Percentiles rank a stretch among this genome's conserved stretches.
These are phyloP conservation scores for Dendryphion nanum DNA, from an alignment of 2,329 filamentous ascomycete genomes.

Conservation along the genomic window DNA sequence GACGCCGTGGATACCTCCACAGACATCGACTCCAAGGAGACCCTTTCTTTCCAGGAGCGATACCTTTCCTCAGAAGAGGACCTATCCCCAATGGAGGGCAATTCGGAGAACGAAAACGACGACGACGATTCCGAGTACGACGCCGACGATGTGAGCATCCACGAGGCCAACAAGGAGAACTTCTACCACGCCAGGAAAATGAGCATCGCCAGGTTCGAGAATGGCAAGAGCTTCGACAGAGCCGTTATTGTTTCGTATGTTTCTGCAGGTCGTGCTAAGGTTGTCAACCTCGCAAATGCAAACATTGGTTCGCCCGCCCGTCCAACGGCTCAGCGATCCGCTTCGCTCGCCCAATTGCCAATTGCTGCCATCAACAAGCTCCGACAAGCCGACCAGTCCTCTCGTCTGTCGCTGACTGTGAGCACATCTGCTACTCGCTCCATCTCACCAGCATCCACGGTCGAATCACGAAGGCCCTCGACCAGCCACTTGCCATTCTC, in stretches of 20 bases:
- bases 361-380: slow-evolving; percentile 27
- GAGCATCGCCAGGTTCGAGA: slow-evolving; percentile 32
- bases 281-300: slow-evolving; percentile 31
- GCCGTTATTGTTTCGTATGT: slow-evolving; percentile 38
- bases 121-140: slow-evolving; percentile 9
- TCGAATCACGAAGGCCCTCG: slow-evolving; percentile 20
- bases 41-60: slow-evolving; percentile 31
- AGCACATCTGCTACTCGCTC: slow-evolving; percentile 20
- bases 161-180: slow-evolving; percentile 25
- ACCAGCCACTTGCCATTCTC: slow-evolving; percentile 9
- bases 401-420: slow-evolving; percentile 26
- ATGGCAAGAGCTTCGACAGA: slow-evolving; percentile 36
- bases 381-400: slow-evolving; percentile 22
- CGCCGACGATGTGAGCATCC: slow-evolving; percentile 26
- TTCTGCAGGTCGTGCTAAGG: slow-evolving; percentile 38
- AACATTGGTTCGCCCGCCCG: slow-evolving; percentile 14
- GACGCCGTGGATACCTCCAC: slow-evolving; percentile 15
- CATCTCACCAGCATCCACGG: slow-evolving; percentile 18
- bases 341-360: slow-evolving; percentile 34
- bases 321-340: slow-evolving; percentile 22
- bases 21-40: slow-evolving; percentile 18
- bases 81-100: slow-evolving; percentile 33
- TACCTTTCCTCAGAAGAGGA: slow-evolving; percentile 42
- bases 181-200: slow-evolving; percentile 27
- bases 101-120: slow-evolving; percentile 28